Base-by-base conservation (phyloP, 176 grass and related monocot species). In the Oryza meyeriana region DNA sequence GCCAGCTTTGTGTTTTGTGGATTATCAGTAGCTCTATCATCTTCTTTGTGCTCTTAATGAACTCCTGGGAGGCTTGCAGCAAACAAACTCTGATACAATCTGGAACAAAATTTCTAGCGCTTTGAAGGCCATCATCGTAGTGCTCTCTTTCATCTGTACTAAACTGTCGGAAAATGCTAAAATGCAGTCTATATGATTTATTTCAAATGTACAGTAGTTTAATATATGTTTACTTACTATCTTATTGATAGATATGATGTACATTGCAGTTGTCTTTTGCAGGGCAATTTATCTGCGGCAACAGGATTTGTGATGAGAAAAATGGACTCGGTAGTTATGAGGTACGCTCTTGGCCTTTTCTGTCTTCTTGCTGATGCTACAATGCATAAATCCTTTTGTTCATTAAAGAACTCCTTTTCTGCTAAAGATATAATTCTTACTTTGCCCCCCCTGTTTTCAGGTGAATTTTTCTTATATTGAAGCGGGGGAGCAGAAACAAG, bases 231-330 rank as follows among this genome's bases (percentile, higher is more conserved):
- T 5, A 20, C 3, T 50, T 50, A 50, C 0, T 18, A 18, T 50
- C 47, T 50, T 18, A 50, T 50, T 50, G 47, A 50, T 50, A 16
- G 12, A 45, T 42, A 42, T 42, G 35, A 42, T 42, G 1, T 6
- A 50, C 4, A 50, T 17, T 18, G 20, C 16, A 50, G n/a, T n/a
- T 50, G 22, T 57, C 34, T 45, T 40, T 41, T 64, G 27, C 82
- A 98, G 92, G 95, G 22, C 95, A 98, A 31, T 98, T 98, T 84
- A 84, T 98, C 61, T 98, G 95, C 44, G 95, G 95, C n/a, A 95
- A 90, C 62, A 93, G 66, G 82, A 85, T 82, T 59, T 95, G 95
- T 42, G 87, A 91, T 74, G 90, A 88, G 40, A 95, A 84, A 70
- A 69, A 88, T 48, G 87, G 67, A 39, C 70, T 98, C 62, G 92